A percentile compares a stretch with the other conserved stretches of the same genome.
phyloP scores from a whole-genome alignment of 192 early-diverging fungal genomes.

The Backusella tuberculispora region DNA sequence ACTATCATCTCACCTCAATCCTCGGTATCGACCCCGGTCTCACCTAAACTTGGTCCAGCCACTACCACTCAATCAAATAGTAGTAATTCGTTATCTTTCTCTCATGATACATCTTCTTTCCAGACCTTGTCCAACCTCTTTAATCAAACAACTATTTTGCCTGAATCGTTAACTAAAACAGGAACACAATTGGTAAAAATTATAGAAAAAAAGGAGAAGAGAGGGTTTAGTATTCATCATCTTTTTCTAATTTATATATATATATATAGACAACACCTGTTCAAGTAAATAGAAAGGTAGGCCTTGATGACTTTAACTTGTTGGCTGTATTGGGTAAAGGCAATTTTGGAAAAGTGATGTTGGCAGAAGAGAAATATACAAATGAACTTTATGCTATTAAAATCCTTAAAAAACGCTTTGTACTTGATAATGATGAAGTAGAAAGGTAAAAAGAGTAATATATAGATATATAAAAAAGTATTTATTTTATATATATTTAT shows the following conservation, averaged over 20 bases:
- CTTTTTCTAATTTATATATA: not conserved
- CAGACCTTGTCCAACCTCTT: constrained; percentile 8
- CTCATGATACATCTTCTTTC: constrained; percentile 12
- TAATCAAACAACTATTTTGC: not conserved
- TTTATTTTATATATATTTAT: no score
- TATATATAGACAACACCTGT: constrained; percentile 31
- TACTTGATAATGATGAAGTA: constrained; percentile 97
- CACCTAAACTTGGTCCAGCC: not conserved
- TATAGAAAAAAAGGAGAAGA: not conserved
- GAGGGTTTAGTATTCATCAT: not conserved
- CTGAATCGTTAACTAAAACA: not conserved
- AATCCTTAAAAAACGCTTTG: constrained; percentile 97
- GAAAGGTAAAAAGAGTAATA: constrained; percentile 57
- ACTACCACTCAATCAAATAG: not conserved
- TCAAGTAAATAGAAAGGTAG: constrained; percentile 62
- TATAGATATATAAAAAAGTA: no score
- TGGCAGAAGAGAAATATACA: constrained; percentile 89
- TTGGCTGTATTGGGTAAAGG: constrained; percentile 96
- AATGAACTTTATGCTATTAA: constrained; percentile 94
- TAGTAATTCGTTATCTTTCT: not conserved
- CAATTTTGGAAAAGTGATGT: constrained; percentile 97
- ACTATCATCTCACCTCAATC: not conserved
- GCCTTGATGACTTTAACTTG: constrained; percentile 92
- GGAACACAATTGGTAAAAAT: not conserved
- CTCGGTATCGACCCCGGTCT: constrained; percentile 13